Conservation (phyloP, 169 alveolate genomes). For the Cryptosporidium baileyi region DNA sequence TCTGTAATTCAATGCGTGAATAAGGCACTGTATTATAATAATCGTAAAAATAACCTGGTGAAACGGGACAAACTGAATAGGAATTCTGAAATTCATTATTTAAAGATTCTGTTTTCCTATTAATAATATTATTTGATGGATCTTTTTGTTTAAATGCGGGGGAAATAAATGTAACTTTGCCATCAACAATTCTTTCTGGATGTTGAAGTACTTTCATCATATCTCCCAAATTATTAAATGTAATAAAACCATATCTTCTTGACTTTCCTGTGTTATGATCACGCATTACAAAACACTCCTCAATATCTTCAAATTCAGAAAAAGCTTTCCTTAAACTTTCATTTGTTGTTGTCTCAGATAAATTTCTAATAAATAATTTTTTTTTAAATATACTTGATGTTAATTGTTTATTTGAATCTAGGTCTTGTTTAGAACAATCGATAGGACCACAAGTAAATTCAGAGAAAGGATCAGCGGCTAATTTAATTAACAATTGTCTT, state of each 20-base stretch:
- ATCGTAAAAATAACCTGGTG: conserved; percentile 27
- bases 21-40: conserved; percentile 29
- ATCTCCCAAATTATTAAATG: conserved; percentile 73
- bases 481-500: conserved; percentile 73
- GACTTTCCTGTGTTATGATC: conserved; percentile 76
- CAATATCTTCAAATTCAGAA: conserved; percentile 75
- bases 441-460: conserved; percentile 51
- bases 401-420: conserved; percentile 65
- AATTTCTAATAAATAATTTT: conserved; percentile 79
- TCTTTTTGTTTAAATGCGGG: conserved; percentile 74
- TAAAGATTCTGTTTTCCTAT: conserved; percentile 1
- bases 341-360: conserved; percentile 75
- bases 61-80: not conserved
- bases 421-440: conserved; percentile 5
- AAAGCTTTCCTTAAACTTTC: conserved; percentile 74
- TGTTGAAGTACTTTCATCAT: conserved; percentile 79
- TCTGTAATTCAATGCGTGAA: conserved; percentile 20
- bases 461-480: conserved; percentile 77
- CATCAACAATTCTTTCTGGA: conserved; percentile 78
- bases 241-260: conserved; percentile 78
- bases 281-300: conserved; percentile 78
- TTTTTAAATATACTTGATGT: conserved; percentile 67
- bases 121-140: not conserved
- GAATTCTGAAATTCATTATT: not conserved
- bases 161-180: conserved; percentile 77